A percentile compares a stretch with the other conserved stretches of the same genome.
Conservation (phyloP, 306 rosid genomes). For the Vigna radiata region DNA sequence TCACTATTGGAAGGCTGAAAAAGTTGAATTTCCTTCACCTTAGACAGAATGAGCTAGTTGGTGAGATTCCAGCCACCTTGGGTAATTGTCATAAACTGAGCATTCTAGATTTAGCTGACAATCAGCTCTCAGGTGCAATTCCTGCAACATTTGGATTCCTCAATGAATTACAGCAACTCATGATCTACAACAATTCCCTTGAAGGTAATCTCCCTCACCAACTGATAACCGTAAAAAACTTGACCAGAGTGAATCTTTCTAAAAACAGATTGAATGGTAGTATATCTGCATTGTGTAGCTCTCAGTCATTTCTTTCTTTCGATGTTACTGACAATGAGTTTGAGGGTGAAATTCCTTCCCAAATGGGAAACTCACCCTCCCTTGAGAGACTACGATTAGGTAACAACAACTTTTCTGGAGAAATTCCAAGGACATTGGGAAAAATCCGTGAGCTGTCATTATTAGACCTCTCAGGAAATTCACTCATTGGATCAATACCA, state of each 20-base stretch:
- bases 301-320: conserved; percentile 71
- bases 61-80: conserved; percentile 80
- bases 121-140: conserved; percentile 73
- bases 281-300: conserved; percentile 67
- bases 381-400: conserved; percentile 85
- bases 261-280: conserved; percentile 83
- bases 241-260: conserved; percentile 88
- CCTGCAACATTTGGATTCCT: conserved; percentile 74
- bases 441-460: conserved; percentile 62
- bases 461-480: conserved; percentile 82
- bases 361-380: conserved; percentile 68
- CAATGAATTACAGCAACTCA: conserved; percentile 64
- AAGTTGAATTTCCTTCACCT: conserved; percentile 84
- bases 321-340: conserved; percentile 79
- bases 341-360: conserved; percentile 73
- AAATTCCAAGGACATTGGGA: conserved; percentile 73
- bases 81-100: conserved; percentile 76
- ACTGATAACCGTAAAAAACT: conserved; percentile 61
- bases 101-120: conserved; percentile 85
- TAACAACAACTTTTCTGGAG: conserved; percentile 76
- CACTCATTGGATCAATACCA: conserved; percentile 76
- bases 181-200: conserved; percentile 96
- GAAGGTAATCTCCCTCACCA: conserved; percentile 87
- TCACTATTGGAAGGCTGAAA: conserved; percentile 76
- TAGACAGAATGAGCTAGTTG: conserved; percentile 85